Evolutionary conservation across 2,329 filamentous ascomycete genomes (phyloP).

Genomic region (Torrubiellomyces zombiae): DNA sequence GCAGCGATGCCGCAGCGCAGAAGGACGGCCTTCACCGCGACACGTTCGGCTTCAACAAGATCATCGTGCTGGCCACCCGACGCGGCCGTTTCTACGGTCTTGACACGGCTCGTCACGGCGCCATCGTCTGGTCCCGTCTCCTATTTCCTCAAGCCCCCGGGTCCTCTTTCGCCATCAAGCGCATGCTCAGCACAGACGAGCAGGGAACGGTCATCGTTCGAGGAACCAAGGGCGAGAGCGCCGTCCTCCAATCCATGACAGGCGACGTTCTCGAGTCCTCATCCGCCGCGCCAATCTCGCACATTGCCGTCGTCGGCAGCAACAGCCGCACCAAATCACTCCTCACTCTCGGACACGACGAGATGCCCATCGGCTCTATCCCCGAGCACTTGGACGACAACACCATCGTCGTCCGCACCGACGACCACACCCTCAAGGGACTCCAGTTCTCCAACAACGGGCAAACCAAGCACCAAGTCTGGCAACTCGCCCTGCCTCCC

Average conservation of each 20-base stretch:
- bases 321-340: slow-evolving; percentile 34
- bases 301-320: slow-evolving; percentile 35
- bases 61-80: slow-evolving; percentile 63
- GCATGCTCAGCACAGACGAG: slow-evolving; percentile 44
- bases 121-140: slow-evolving; percentile 58
- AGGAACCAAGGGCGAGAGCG: slow-evolving; percentile 43
- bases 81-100: slow-evolving; percentile 68
- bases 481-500: slow-evolving; percentile 54
- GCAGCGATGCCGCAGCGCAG: slow-evolving; percentile 30
- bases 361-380: slow-evolving; percentile 27
- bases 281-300: slow-evolving; percentile 8
- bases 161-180: slow-evolving; percentile 48
- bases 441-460: slow-evolving; percentile 30
- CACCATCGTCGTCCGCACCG: slow-evolving; percentile 34
- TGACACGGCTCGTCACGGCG: slow-evolving; percentile 57
- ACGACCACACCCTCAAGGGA: slow-evolving; percentile 34
- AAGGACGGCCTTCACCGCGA: slow-evolving; percentile 41
- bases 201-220: slow-evolving; percentile 40
- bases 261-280: slow-evolving; percentile 24
- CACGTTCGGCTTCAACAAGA: slow-evolving; percentile 77
- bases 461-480: slow-evolving; percentile 34
- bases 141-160: slow-evolving; percentile 39
- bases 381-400: slow-evolving; percentile 32
- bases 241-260: slow-evolving; percentile 35
- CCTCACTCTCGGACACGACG: slow-evolving; percentile 33